Base-by-base conservation (phyloP, 192 early-diverging fungal genomes). In the Entomortierella chlamydospora region DNA sequence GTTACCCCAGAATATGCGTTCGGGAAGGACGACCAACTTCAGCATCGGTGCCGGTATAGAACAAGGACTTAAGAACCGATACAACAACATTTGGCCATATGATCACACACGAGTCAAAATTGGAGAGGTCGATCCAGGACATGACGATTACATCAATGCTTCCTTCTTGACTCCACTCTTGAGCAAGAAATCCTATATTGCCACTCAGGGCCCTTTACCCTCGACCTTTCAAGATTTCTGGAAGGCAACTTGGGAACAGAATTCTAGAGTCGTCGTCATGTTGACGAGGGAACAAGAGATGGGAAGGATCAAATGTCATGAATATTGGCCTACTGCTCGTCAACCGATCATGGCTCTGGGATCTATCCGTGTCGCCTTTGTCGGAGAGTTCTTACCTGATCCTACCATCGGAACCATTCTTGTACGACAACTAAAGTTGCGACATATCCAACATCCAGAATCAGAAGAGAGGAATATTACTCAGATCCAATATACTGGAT, bases 221-320 rank as follows among this genome's bases (percentile, higher is more conserved):
- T 86, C 87, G 23, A 98, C 97, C 0, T 88, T 92, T 34, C 81
- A 84, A 43, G 97, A 98, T 82, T 99, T 99, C 82, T 99, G 97
- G 97, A 88, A 90, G 63, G 93, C 97, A 85, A 83, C 95, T 10
- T 98, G 96, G 97, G 96, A 99, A 81, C 94, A 97, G 54, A 83
- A 88, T 39, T 83, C 87, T 7, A 66, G 84, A 0, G 91, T 99
- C 8, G 86, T 99, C 42, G 95, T 99, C 3, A 99, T 99, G 97
- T 86, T 99, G 76, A 98, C 98, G 1, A 85, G 88, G 26, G 95
- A 97, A 82, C 90, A 93, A 41, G 98, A 99, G 72, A 88, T 88
- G 73, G 91, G 93, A 7, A 85, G 94, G 64, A 80, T 87, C 55
- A 86, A 98, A 81, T 98, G 95, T 64, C 89, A 94, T 77, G 90